Evolutionary conservation across 192 early-diverging fungal genomes (phyloP).

Genomic region (Entomortierella beljakovae): DNA sequence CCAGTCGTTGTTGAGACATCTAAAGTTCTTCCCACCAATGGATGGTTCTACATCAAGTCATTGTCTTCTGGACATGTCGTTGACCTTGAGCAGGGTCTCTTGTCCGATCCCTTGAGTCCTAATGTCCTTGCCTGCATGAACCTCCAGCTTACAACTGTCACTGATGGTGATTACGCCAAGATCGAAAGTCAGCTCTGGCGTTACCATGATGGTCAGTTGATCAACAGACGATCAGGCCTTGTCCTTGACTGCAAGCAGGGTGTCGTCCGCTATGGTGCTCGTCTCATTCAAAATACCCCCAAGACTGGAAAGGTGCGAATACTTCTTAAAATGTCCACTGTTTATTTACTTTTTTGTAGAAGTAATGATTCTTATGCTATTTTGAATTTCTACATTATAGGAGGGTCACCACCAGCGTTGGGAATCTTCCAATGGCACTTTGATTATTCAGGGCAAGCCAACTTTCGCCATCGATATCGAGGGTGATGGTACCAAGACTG

Average conservation of each 20-base stretch:
- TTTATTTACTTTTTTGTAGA: no score
- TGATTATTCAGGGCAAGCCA: constrained; percentile 47
- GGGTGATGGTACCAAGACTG: constrained; percentile 39
- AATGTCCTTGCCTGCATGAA: constrained; percentile 43
- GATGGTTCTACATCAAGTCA: constrained; percentile 54
- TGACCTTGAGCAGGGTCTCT: constrained; percentile 32
- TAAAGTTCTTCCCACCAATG: constrained; percentile 27
- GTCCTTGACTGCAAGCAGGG: constrained; percentile 53
- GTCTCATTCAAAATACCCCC: constrained; percentile 31
- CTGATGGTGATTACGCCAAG: constrained; percentile 17
- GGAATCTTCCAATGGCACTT: constrained; percentile 34
- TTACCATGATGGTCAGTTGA: constrained; percentile 42
- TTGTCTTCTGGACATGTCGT: constrained; percentile 36
- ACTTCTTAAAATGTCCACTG: not conserved
- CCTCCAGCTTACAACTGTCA: constrained; percentile 12
- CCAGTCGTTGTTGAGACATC: not conserved
- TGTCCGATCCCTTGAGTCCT: constrained; percentile 24
- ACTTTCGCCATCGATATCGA: constrained; percentile 47
- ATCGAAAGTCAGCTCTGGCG: constrained; percentile 52
- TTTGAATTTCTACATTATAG: not conserved
- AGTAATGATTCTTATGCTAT: not conserved
- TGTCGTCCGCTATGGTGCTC: constrained; percentile 45
- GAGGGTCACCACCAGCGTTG: constrained; percentile 51
- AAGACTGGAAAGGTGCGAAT: constrained; percentile 38
- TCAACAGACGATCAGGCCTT: constrained; percentile 47